These are phyloP conservation scores for Curvularia verruculosa DNA, from an alignment of 2,329 filamentous ascomycete genomes.

Conservation along the genomic window DNA sequence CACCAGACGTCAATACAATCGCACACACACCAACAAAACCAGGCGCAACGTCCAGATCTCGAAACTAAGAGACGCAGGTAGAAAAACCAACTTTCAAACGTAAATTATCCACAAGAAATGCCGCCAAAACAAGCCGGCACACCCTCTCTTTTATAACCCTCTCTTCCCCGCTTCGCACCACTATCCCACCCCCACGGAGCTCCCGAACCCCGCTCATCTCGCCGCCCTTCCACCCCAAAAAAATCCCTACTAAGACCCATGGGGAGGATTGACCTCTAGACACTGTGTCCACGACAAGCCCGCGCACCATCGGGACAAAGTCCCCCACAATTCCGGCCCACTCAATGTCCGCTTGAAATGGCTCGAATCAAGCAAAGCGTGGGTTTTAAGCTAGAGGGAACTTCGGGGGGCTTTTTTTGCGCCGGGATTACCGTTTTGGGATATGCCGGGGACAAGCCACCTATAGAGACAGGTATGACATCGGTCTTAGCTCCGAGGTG, in stretches of 20 bases:
- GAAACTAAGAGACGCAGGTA: neutral
- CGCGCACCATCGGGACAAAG: neutral
- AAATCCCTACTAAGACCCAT: neutral
- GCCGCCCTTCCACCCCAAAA: neutral
- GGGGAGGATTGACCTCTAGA: too few species aligned
- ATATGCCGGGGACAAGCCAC: conserved; percentile 14
- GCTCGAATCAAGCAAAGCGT: neutral
- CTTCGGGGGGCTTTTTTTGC: conserved; percentile 11
- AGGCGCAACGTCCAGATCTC: neutral
- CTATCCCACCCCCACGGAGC: conserved; percentile 16
- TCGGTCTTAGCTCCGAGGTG: conserved; percentile 24
- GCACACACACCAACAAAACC: neutral
- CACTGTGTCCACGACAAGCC: neutral
- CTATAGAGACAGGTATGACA: conserved; percentile 1
- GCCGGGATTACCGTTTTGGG: conserved; percentile 31
- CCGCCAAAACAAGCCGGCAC: conserved; percentile 14
- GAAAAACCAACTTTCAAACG: neutral
- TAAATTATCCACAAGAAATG: neutral
- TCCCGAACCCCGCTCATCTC: neutral
- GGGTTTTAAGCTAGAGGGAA: neutral
- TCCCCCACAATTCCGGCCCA: conserved; percentile 5
- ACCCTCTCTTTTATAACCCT: conserved; percentile 26
- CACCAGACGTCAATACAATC: neutral
- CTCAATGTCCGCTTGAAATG: conserved; percentile 1
- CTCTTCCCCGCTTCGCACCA: conserved; percentile 24